A percentile compares a stretch with the other conserved stretches of the same genome.
Conservation (phyloP, 805 yeast genomes). For the Candida silvatica region DNA sequence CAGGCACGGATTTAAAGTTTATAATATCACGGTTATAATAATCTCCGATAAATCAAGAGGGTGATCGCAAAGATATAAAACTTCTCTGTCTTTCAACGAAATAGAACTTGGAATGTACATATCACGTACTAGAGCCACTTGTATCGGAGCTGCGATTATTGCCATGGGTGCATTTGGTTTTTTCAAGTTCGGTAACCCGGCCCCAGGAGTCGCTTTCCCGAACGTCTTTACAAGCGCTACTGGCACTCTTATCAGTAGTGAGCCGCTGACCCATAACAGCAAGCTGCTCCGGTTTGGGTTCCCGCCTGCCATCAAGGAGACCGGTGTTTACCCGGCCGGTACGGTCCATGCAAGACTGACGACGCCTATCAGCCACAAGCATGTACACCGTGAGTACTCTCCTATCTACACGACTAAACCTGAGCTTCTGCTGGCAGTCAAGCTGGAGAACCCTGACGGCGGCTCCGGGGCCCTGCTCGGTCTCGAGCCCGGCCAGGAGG, state of each 20-base stretch:
- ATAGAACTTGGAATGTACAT: no score
- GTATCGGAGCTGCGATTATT: no score
- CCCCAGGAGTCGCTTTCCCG: background rate
- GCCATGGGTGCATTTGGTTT: no score
- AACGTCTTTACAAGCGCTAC: background rate
- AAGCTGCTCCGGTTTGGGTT: constrained; percentile 1
- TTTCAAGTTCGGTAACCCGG: no score
- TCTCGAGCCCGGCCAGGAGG: constrained; percentile 3
- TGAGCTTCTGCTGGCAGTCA: constrained; percentile 4
- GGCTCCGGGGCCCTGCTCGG: constrained; percentile 1
- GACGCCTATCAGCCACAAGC: background rate
- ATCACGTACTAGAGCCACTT: no score
- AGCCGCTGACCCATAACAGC: constrained; percentile 1
- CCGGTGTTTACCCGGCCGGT: background rate
- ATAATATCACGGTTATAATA: no score
- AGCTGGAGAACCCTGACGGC: constrained; percentile 2
- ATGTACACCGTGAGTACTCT: constrained; percentile 4
- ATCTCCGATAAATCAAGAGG: no score
- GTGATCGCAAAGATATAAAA: no score
- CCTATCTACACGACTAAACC: constrained; percentile 5
- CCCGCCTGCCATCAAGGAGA: background rate
- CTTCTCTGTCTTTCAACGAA: no score
- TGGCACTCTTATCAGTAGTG: background rate
- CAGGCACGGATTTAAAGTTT: no score
- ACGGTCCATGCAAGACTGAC: background rate